Evolutionary conservation across 306 rosid genomes (phyloP), one percentile per base, ranked within the genome.

Genomic region (Cicer cuneatum): DNA sequence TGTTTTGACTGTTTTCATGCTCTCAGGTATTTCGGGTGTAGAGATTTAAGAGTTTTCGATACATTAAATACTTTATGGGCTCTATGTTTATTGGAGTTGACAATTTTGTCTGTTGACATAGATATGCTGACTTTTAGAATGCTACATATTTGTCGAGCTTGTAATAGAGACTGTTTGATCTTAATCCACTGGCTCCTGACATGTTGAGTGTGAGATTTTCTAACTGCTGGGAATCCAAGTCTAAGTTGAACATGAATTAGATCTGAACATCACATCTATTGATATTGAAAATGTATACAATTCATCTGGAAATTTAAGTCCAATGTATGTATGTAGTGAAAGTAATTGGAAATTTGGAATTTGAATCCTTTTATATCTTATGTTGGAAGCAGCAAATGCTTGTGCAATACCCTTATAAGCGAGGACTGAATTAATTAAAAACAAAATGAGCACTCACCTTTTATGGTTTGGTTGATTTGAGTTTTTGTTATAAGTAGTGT

Each of bases 1-100:
- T 41, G 10, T 49, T 70, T 61, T 78, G 4, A 60, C 33, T 78
- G 6, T 46, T 66, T 53, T 46, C 29, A 18, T 49, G 53, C 45
- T 37, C 54, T 13, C 21, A 58, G 35, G 56, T 12, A n/a, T 63
- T 56, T 75, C 42, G 8, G 24, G 13, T 37, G 4, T 43, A 37
- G n/a, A 60, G 54, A 5, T 49, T 63, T 61, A 19, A 43, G 57
- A 54, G 38, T 58, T 38, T 61, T 61, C 47, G 24, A 39, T 65
- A 13, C 8, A 56, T 71, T 19, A 19, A 46, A 38, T 33, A 48
- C 35, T 33, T 51, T 67, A 12, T 21, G 43, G 13, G 24, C 56
- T 51, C 65, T 45, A 2, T n/a, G 18, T 70, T 74, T 40, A 39
- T n/a, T n/a, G n/a, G n/a, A n/a, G n/a, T n/a, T n/a, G n/a, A n/a